Evolutionary conservation across 805 yeast genomes (phyloP).

Genomic region (Debaryomyces hansenii): DNA sequence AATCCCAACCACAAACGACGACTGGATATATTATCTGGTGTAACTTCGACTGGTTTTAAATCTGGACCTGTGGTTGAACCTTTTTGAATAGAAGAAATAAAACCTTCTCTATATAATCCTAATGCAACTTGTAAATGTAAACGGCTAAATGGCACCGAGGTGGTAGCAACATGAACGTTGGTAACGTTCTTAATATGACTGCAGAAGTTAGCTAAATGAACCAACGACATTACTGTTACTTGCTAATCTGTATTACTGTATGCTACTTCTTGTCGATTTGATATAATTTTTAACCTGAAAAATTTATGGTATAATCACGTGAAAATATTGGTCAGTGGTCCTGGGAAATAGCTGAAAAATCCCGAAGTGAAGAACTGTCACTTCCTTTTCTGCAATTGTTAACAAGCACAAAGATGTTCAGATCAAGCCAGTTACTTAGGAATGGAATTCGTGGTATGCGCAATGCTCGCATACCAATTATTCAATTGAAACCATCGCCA

Average conservation of each 20-base stretch:
- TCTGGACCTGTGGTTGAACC: constrained; percentile 91
- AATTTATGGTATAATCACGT: background rate
- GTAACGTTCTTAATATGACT: constrained; percentile 89
- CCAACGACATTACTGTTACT: constrained; percentile 68
- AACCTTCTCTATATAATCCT: constrained; percentile 88
- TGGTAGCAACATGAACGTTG: constrained; percentile 67
- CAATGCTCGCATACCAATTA: background rate
- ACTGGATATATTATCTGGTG: constrained; percentile 82
- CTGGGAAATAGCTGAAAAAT: background rate
- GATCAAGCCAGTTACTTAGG: background rate
- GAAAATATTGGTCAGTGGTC: background rate
- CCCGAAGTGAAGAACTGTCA: background rate
- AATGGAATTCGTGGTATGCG: background rate
- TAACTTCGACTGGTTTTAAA: constrained; percentile 65
- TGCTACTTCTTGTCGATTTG: background rate
- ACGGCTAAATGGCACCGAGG: constrained; percentile 80
- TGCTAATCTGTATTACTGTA: background rate
- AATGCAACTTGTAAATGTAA: constrained; percentile 81
- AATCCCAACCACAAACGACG: constrained; percentile 90
- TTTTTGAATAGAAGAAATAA: constrained; percentile 76
- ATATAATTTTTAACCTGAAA: background rate
- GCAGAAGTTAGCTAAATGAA: constrained; percentile 78
- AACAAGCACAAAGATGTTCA: background rate
- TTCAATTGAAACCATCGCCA: background rate
- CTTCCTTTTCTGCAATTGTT: background rate